phyloP scores from a whole-genome alignment of 2,329 filamentous ascomycete species.

The Phaeosphaeria sp. region DNA sequence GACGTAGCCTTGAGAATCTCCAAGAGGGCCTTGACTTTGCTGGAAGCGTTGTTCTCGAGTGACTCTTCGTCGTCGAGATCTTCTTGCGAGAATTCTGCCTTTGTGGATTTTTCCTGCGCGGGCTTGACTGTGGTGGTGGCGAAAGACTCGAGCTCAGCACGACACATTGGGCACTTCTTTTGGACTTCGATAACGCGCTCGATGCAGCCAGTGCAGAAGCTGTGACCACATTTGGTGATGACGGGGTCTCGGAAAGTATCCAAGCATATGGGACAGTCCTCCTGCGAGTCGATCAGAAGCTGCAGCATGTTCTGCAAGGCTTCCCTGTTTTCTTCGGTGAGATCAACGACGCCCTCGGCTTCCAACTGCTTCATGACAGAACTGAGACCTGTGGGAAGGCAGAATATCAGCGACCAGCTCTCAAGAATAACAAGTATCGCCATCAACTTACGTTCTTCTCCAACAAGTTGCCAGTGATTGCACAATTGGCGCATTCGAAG shows the following conservation, averaged over 20 bases:
- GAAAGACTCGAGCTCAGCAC: conserved; percentile 64
- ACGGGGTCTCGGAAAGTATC: conserved; percentile 75
- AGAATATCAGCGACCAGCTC: not conserved
- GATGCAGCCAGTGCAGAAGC: conserved; percentile 79
- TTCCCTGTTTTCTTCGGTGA: conserved; percentile 74
- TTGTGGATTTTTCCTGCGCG: conserved; percentile 57
- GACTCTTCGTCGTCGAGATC: conserved; percentile 64
- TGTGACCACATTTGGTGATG: conserved; percentile 85
- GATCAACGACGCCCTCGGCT: conserved; percentile 68
- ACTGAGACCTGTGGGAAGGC: conserved; percentile 54
- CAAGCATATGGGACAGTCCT: conserved; percentile 84
- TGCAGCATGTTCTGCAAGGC: conserved; percentile 78
- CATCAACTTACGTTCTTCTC: conserved; percentile 58
- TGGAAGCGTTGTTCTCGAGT: conserved; percentile 63
- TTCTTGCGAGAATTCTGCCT: conserved; percentile 25
- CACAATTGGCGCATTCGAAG: conserved; percentile 85
- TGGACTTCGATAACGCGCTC: conserved; percentile 75
- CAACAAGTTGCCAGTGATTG: conserved; percentile 86
- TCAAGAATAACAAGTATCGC: not conserved
- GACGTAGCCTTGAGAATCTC: conserved; percentile 76
- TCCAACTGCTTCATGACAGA: conserved; percentile 75
- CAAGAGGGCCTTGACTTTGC: conserved; percentile 81
- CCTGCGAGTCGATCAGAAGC: conserved; percentile 78
- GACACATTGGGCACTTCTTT: conserved; percentile 85
- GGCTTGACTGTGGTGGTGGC: conserved; percentile 68